Evolutionary conservation across 352 stramenopile species (phyloP), one percentile per base, ranked within the genome.

Genomic region (Pythium periplocum): DNA sequence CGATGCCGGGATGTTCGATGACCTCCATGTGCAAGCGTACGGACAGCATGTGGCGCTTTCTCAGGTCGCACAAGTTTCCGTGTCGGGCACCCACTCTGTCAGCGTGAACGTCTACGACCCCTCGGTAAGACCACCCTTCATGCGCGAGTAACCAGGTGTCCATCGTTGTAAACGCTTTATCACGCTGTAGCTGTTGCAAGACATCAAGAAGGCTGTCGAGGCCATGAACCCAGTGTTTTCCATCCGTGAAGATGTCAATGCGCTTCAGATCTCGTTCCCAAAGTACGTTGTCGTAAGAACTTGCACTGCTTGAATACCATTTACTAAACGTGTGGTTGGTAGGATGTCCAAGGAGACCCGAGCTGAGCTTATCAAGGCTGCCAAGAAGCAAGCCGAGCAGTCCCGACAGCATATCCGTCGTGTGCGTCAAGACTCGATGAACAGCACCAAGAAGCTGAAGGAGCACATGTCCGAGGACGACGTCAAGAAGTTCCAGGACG

Each of bases 261-360:
- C 69, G 12, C 75, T 93, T 40, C 73, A 88, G 44, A 79, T 93
- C 31, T 87, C 81, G 5, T 92, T 92, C 57, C 81, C 83, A 34
- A 92, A 90, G 83, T 91, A 68, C 40, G 72, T 76, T 4, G n/a
- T 32, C 4, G 11, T 31, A n/a, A 48, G 37, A 38, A 6, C 32
- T 34, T 55, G 30, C 43, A 17, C 12, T 51, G 41, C 4, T n/a
- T 40, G 45, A 9, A 45, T 11, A 17, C 61, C 51, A 58, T 44
- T 46, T n/a, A 2, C 39, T 51, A 17, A 32, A 30, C 35, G 48
- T 41, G 36, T 45, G 34, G 17, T 39, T 36, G 33, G 45, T 53
- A 93, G 83, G 66, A 91, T 93, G 81, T 87, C 83, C 10, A 83
- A 87, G 68, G 83, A 91, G 66, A 93, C 83, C 37, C 81, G 83